Percentiles rank a stretch among this genome's conserved stretches.
Evolutionary conservation across 805 yeast genomes (phyloP).

Genomic region (Candida succiphila): DNA sequence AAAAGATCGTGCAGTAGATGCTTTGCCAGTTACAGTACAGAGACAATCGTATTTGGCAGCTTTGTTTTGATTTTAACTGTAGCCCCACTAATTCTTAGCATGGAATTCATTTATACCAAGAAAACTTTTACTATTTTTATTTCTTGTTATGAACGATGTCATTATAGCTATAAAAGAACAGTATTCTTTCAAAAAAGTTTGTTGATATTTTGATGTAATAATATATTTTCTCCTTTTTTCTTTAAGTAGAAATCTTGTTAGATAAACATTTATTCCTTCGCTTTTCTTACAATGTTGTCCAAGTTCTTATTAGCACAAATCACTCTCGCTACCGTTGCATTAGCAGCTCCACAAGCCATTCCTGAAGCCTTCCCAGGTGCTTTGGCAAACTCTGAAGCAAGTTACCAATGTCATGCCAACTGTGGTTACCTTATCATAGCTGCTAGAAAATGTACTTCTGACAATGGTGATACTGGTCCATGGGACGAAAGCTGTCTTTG

Average conservation of each 20-base stretch:
- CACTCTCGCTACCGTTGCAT: background rate
- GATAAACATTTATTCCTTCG: background rate
- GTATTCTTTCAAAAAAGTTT: no score
- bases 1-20: no score
- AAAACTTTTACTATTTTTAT: no score
- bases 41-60: no score
- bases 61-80: no score
- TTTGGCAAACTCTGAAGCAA: conserved; percentile 13
- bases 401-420: conserved; percentile 22
- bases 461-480: conserved; percentile 4
- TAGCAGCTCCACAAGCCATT: background rate
- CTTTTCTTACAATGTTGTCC: conserved; percentile 1
- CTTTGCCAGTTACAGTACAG: no score
- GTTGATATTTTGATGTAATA: background rate
- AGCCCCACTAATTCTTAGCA: no score
- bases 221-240: background rate
- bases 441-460: conserved; percentile 18
- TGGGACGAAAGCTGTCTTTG: conserved; percentile 4
- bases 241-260: background rate
- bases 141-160: no score
- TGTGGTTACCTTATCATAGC: conserved; percentile 25
- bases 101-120: no score
- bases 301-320: background rate
- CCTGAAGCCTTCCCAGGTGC: conserved; percentile 1
- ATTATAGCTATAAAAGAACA: no score